Evolutionary conservation across 257 asterid genomes (phyloP), one percentile per base, ranked within the genome.

Genomic region (Striga asiatica): DNA sequence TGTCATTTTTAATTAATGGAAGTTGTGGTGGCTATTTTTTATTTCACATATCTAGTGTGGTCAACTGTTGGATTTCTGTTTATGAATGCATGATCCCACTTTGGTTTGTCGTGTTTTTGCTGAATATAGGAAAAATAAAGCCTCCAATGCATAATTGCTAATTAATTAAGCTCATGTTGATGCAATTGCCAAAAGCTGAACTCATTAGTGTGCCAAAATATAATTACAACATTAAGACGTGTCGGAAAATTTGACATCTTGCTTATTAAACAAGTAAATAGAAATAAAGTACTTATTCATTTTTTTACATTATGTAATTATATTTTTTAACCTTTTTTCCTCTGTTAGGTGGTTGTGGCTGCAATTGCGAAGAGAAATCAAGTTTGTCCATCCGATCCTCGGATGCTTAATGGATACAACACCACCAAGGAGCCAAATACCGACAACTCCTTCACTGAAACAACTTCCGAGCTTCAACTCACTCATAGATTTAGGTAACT

Each of bases 311-410:
- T 4, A 41, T 11, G 6, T 14, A 41, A 41, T n/a, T 41, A 14
- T 0, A 9, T 38, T 38, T 11, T 2, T 12, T 38, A 38, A 11
- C 54, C 51, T 14, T 56, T 20, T 22, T 31, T 41, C 8, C 50
- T 54, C 5, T 52, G 41, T 25, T 68, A 91, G 98, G 98, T 87
- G 37, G 12, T 87, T 24, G 98, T 87, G 74, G 98, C 93, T 63
- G 94, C 98, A 68, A 58, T 58, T 58, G 47, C 66, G 54, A 91
- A 91, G 58, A 80, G 98, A 74, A 87, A 87, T 66, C 72, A 55
- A 47, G 57, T 28, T 29, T 67, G 64, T 62, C 82, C 95, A 56
- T 68, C 85, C 52, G 81, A 81, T 78, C 87, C 89, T 47, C 70
- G 64, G 71, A 71, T 81, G 89, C 76, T 79, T 60, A 70, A 76